phyloP scores from a whole-genome alignment of 352 stramenopile species.

The Globisporangium uncinulatum region DNA sequence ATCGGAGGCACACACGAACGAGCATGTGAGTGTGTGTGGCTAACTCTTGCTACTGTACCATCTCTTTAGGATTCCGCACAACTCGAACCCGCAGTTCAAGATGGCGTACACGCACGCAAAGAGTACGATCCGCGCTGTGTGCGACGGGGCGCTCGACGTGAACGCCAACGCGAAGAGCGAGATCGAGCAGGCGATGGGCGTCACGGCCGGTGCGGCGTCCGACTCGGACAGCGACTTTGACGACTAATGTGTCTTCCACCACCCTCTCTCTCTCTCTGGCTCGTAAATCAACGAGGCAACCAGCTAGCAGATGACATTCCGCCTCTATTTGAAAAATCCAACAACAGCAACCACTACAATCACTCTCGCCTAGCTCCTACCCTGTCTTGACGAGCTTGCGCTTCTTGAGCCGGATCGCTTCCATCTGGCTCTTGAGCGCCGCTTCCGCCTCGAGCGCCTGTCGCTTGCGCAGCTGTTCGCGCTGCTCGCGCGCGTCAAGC shows the following conservation, averaged over 20 bases:
- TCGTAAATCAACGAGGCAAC: background rate
- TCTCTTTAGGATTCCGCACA: slow-evolving; percentile 55
- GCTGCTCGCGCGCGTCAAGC: slow-evolving; percentile 47
- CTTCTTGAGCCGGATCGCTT: slow-evolving; percentile 74
- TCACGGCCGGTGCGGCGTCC: slow-evolving; percentile 49
- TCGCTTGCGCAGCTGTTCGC: slow-evolving; percentile 61
- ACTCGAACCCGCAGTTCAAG: slow-evolving; percentile 77
- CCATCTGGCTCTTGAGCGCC: slow-evolving; percentile 75
- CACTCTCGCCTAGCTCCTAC: background rate
- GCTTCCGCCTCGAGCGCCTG: slow-evolving; percentile 59
- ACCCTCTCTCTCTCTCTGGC: background rate
- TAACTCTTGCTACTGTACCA: background rate
- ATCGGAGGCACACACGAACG: background rate
- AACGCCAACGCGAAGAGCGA: slow-evolving; percentile 75
- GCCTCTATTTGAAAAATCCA: slow-evolving; percentile 5
- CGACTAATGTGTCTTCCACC: slow-evolving; percentile 26
- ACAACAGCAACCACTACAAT: background rate
- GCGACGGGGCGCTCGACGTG: slow-evolving; percentile 75
- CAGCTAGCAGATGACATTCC: background rate
- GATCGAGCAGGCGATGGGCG: slow-evolving; percentile 54
- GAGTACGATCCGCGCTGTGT: slow-evolving; percentile 67
- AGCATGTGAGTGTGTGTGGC: background rate
- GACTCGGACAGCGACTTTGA: slow-evolving; percentile 87
- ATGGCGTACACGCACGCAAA: slow-evolving; percentile 89
- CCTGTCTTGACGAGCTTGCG: slow-evolving; percentile 26